Evolutionary conservation across 441 rosid species (phyloP), one percentile per base, ranked within the genome.

Genomic region (Theobroma grandiflorum): DNA sequence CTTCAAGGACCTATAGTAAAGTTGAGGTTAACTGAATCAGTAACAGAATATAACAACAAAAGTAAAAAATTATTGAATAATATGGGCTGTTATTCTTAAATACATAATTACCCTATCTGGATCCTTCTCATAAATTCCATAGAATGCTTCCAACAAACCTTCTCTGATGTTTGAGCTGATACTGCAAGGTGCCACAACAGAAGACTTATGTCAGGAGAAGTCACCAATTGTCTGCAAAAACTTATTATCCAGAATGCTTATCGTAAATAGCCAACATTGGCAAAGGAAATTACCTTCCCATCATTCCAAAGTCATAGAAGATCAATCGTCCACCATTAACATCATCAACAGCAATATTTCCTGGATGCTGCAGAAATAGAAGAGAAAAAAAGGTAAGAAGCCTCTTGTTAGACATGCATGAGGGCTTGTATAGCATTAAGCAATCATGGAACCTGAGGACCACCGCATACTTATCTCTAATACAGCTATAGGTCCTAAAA

Each of bases 271-370:
- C 74, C 64, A 58, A 59, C 18, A 80, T 15, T 47, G 74, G 66
- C 76, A 76, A 40, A 59, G 77, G 75, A 85, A 77, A 79, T 58
- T 89, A 97, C 99, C 99, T 95, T 85, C 99, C 99, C 99, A 97
- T 97, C 99, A 97, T 97, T 77, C 99, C 99, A 79, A 97, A 97
- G 87, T 97, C 99, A 79, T 97, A 97, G 87, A 95, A 94, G 83
- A 97, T 97, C 81, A 97, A 88, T 80, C 99, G 88, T 78, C 99
- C 99, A 8, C 99, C 99, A 80, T 94, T 95, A 77, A 97, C 96
- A 89, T 97, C 99, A 88, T 97, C 99, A 78, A 95, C 96, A 2
- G 99, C 99, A 86, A 97, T 94, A 86, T 97, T 97, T 84, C 99
- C 99, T 79, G 99, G 99, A 90, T 94, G 99, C 99, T 97, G 86